These are phyloP conservation scores for Vanrija pseudolonga DNA, from an alignment of 1,284 basidiomycete species.

Conservation along the genomic window DNA sequence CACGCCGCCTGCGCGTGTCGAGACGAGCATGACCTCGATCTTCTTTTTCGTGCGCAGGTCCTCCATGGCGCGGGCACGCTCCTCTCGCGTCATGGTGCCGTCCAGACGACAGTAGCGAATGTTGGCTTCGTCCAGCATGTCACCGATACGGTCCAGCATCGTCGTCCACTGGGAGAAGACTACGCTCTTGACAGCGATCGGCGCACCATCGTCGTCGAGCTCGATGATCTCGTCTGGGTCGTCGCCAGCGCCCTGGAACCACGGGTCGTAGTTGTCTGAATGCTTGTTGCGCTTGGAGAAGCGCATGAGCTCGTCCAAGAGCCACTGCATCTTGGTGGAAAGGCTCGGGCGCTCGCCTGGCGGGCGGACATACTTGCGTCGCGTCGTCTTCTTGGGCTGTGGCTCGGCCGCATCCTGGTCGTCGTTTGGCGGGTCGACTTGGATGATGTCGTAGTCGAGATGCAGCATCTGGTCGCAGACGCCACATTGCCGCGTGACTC, in stretches of 20 bases:
- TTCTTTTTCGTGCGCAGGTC: constrained; percentile 75
- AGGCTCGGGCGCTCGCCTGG: constrained; percentile 68
- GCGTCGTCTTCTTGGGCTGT: constrained; percentile 22
- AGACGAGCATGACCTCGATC: constrained; percentile 90
- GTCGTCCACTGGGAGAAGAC: constrained; percentile 96
- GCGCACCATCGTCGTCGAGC: constrained; percentile 58
- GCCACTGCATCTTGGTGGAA: constrained; percentile 79
- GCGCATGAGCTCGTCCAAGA: constrained; percentile 68
- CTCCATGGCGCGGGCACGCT: constrained; percentile 84
- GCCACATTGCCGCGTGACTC: constrained; percentile 63
- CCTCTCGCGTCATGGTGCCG: constrained; percentile 94
- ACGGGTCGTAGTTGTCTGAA: constrained; percentile 76
- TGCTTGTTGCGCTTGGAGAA: constrained; percentile 75
- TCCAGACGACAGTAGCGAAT: constrained; percentile 89
- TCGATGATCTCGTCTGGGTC: constrained; percentile 59
- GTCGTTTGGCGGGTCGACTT: constrained; percentile 61
- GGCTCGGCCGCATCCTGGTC: constrained; percentile 52
- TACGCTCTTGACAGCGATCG: constrained; percentile 66
- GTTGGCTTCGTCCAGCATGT: constrained; percentile 72
- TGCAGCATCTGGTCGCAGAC: constrained; percentile 66
- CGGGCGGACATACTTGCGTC: constrained; percentile 61
- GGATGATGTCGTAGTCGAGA: constrained; percentile 64
- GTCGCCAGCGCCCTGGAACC: constrained; percentile 55
- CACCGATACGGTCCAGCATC: constrained; percentile 92
- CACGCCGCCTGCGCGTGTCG: constrained; percentile 93